Evolutionary conservation across 371 early-diverging fungal species (phyloP).

Genomic region (Smittium culicis): DNA sequence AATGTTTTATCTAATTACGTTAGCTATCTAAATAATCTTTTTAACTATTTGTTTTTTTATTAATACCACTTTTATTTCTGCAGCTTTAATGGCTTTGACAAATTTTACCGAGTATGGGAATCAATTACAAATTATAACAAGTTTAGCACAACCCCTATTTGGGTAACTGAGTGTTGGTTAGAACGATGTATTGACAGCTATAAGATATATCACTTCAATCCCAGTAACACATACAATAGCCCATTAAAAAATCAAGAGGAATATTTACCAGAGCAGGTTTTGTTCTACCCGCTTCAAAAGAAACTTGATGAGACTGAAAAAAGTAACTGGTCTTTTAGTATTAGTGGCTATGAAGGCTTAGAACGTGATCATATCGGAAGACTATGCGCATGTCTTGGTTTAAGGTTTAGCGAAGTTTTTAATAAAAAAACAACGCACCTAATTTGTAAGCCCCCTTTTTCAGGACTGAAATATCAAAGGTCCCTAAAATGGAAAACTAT

Average conservation of each 20-base stretch:
- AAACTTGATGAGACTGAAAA: not conserved
- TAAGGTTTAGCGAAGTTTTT: constrained; percentile 26
- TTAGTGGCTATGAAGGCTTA: constrained; percentile 30
- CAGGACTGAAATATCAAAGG: constrained; percentile 28
- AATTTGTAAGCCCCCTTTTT: constrained; percentile 24
- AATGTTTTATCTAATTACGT: not conserved
- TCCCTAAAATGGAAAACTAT: constrained; percentile 26
- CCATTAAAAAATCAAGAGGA: not conserved
- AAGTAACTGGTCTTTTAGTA: constrained; percentile 16
- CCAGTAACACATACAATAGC: too few relatives aligned
- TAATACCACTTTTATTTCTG: not conserved
- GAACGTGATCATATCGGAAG: constrained; percentile 31
- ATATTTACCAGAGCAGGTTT: constrained; percentile 14
- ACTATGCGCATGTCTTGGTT: constrained; percentile 19
- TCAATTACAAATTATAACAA: not conserved
- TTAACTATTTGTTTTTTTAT: too few relatives aligned
- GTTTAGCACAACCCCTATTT: not conserved
- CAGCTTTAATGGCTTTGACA: not conserved
- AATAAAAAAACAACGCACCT: constrained; percentile 25
- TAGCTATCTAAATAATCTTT: not conserved
- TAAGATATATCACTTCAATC: not conserved
- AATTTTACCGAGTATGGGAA: not conserved
- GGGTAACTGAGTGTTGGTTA: constrained; percentile 33
- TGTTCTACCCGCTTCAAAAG: constrained; percentile 21
- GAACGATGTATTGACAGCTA: constrained; percentile 23